Conservation (phyloP, 805 yeast species). For the Nematodospora valgi region DNA sequence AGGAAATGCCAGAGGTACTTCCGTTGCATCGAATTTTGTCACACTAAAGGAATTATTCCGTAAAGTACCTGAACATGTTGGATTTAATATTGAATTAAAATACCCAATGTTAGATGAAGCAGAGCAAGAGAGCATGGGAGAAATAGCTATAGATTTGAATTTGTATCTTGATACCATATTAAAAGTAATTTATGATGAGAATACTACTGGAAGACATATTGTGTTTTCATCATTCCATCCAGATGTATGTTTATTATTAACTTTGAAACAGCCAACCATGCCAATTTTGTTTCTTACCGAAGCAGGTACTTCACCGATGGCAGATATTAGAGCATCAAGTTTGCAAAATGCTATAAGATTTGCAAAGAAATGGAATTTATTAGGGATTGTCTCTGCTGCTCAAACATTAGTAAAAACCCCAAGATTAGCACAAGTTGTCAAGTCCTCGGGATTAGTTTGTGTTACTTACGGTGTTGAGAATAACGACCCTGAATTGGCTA, state of each 20-base stretch:
- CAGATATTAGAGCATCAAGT: slow-evolving; percentile 83
- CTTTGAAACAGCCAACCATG: slow-evolving; percentile 89
- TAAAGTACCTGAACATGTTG: slow-evolving; percentile 77
- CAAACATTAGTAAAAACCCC: slow-evolving; percentile 86
- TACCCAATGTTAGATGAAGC: slow-evolving; percentile 96
- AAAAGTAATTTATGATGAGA: slow-evolving; percentile 68
- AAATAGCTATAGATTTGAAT: slow-evolving; percentile 77
- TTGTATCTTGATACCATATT: slow-evolving; percentile 86
- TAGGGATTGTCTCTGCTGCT: slow-evolving; percentile 91
- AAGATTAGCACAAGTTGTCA: slow-evolving; percentile 84
- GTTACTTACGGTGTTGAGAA: slow-evolving; percentile 86
- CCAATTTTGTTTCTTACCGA: slow-evolving; percentile 91
- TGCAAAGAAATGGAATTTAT: slow-evolving; percentile 83
- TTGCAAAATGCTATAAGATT: slow-evolving; percentile 89
- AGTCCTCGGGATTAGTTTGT: slow-evolving; percentile 86
- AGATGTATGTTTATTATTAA: slow-evolving; percentile 79
- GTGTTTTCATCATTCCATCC: slow-evolving; percentile 94
- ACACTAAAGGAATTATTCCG: slow-evolving; percentile 81
- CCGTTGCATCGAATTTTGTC: slow-evolving; percentile 89
- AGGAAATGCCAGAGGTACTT: slow-evolving; percentile 87
- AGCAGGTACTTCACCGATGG: slow-evolving; percentile 80
- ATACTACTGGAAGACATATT: slow-evolving; percentile 76
- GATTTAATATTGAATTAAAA: slow-evolving; percentile 92
- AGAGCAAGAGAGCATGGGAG: slow-evolving; percentile 83
- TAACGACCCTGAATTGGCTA: slow-evolving; percentile 80